These are phyloP conservation scores for Boechera retrofracta DNA, from an alignment of 345 rosid species.

Conservation along the genomic window DNA sequence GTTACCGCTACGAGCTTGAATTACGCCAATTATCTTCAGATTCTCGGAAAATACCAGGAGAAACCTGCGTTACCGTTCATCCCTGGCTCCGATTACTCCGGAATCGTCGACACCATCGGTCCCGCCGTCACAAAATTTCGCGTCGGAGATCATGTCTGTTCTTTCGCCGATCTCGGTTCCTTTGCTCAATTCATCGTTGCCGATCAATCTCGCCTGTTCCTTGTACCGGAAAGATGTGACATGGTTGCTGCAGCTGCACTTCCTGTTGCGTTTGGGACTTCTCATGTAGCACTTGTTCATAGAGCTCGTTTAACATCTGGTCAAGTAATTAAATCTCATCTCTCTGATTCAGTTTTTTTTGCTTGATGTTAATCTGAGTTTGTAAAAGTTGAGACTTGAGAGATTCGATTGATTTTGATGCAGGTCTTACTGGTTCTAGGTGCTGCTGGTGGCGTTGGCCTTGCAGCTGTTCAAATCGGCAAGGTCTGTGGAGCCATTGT, in stretches of 20 bases:
- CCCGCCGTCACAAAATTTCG: conserved; percentile 63
- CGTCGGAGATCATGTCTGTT: conserved; percentile 84
- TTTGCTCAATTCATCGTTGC: conserved; percentile 86
- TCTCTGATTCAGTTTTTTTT: neutral
- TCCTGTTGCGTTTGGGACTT: conserved; percentile 95
- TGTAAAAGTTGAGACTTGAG: conserved; percentile 23
- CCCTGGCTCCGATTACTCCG: conserved; percentile 94
- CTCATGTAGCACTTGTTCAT: conserved; percentile 90
- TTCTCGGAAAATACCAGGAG: conserved; percentile 88
- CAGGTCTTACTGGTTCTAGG: conserved; percentile 93
- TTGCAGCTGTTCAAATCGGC: conserved; percentile 92
- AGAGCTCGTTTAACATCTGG: conserved; percentile 72
- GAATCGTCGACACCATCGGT: conserved; percentile 70
- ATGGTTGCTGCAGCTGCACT: conserved; percentile 84
- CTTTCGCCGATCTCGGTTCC: conserved; percentile 66
- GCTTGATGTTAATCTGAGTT: conserved; percentile 12
- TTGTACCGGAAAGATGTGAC: conserved; percentile 83
- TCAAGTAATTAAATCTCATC: conserved; percentile 54
- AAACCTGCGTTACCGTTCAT: conserved; percentile 82
- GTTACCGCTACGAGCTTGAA: conserved; percentile 96
- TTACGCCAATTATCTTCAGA: conserved; percentile 91
- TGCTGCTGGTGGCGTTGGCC: conserved; percentile 98
- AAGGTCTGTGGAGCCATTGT: conserved; percentile 85
- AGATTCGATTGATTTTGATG: neutral
- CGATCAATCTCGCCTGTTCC: conserved; percentile 71